Evolutionary conservation across 805 yeast genomes (phyloP), one percentile per base, ranked within the genome.

Genomic region (Ogataea henricii): DNA sequence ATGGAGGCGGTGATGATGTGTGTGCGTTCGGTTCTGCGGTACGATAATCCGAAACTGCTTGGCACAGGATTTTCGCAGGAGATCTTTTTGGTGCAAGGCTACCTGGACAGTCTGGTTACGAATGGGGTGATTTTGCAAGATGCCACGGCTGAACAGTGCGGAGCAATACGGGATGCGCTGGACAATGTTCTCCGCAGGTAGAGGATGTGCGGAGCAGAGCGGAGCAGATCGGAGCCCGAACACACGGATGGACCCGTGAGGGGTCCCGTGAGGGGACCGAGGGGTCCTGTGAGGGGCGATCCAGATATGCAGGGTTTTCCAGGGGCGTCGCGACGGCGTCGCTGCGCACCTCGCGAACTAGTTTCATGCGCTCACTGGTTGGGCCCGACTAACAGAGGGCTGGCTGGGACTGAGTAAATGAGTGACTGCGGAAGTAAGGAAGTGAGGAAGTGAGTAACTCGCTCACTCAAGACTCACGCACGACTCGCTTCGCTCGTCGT

Each of bases 1-100:
- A 29, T 56, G 27, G 56, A 52, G 12, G 52, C 59, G 1, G 44
- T 45, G 14, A 26, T 56, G 34, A 32, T 38, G 10, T 48, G 52
- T 18, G 22, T 52, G 39, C 43, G 46, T 16, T 46, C 52, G 2
- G 30, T 48, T 2, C 21, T 49, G 10, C 32, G 29, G 29, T 16
- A 29, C 12, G 55, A 44, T 9, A 43, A 39, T 20, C 30, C 13
- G 23, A 27, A 14, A 6, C 20, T 41, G 3, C 29, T 45, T 8
- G 16, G 21, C 6, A n/a, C 26, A 2, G 36, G 32, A 1, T 42
- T 47, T 21, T 3, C 13, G 20, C 17, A 41, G 9, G 53, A 52
- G 21, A 18, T 49, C n/a, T 18, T 38, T 3, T 27, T 39, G 13
- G 23, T 41, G n/a, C 43, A 36, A 22, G 46, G 41, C 13, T 38